Base-by-base conservation (phyloP, 768 basidiomycete species). In the Tephrocybe sp. region DNA sequence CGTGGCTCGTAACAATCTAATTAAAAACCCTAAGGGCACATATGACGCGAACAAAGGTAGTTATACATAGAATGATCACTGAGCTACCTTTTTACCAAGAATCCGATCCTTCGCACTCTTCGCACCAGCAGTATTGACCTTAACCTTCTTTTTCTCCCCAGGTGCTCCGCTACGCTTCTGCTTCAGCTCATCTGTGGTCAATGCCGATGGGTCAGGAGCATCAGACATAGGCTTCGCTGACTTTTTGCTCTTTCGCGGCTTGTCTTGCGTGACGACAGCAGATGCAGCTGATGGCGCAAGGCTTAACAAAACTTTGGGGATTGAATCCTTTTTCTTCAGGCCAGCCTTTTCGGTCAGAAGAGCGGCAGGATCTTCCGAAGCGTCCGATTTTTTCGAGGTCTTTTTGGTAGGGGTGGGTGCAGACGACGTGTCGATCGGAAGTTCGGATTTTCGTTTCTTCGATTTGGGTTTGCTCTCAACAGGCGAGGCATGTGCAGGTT, bases 131-230 rank as follows among this genome's bases (percentile, higher is more conserved):
- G 69, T 68, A 9, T 66, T 57, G 17, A 73, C 40, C 45, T 71
- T 68, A 45, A 70, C 75, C 66, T 84, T 86, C 69, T 88, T 88
- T 72, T 79, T 84, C 65, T 79, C 79, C 2, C 73, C 73, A 41
- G 69, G 65, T 30, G 64, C 69, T 1, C 62, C 66, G 18, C 64
- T 65, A 48, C 74, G 72, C 62, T 85, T 85, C 63, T 75, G 71
- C 68, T 84, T 84, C 56, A 79, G 58, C 54, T 81, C 81, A 15
- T 75, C 71, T 41, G 62, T 71, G 7, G 68, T 73, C 45, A 77
- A 39, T 11, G 66, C 50, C 3, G 60, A 24, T 3, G 25, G 32
- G 43, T 34, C 14, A 7, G 34, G 40, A 17, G 20, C 44, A 38
- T 58, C 40, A 30, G 17, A 45, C 17, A 41, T 46, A 20, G 38